Conservation (phyloP, 2,329 filamentous ascomycete species). For the Colletotrichum lupini region DNA sequence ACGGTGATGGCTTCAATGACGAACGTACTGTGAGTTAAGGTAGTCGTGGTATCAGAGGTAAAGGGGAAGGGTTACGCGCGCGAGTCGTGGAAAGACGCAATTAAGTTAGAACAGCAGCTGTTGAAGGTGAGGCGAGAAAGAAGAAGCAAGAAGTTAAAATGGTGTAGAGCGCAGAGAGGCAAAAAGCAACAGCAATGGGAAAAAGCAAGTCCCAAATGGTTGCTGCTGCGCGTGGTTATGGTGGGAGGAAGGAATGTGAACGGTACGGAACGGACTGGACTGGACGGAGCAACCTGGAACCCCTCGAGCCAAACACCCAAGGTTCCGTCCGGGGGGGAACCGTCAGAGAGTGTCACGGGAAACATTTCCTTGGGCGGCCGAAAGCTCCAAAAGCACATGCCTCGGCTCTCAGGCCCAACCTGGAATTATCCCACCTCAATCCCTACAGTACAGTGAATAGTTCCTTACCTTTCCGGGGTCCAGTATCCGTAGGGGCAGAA, state of each 20-base stretch:
- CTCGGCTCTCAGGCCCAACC: constrained; percentile 28
- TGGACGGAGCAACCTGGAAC: neutral
- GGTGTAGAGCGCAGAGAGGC: neutral
- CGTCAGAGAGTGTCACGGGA: neutral
- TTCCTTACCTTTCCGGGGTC: neutral
- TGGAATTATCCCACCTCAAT: neutral
- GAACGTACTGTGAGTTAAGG: neutral
- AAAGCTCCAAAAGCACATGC: constrained; percentile 27
- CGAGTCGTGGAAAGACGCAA: neutral
- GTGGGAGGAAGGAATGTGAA: constrained; percentile 7
- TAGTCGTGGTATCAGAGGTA: neutral
- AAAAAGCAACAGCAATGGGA: neutral
- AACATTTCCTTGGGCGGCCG: neutral
- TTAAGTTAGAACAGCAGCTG: neutral
- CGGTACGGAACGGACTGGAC: neutral
- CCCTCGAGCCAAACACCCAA: neutral
- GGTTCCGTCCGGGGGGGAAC: neutral
- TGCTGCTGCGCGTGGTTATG: neutral
- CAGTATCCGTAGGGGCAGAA: neutral
- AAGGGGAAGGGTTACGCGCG: too few relatives aligned
- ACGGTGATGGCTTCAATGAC: constrained; percentile 15
- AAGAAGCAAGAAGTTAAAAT: neutral
- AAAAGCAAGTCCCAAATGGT: neutral
- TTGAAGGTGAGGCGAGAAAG: neutral
- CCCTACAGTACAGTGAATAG: neutral